A percentile compares a stretch with the other conserved stretches of the same genome.
phyloP scores from a whole-genome alignment of 2,329 filamentous ascomycete genomes.

The Ceratocystis albifundus region DNA sequence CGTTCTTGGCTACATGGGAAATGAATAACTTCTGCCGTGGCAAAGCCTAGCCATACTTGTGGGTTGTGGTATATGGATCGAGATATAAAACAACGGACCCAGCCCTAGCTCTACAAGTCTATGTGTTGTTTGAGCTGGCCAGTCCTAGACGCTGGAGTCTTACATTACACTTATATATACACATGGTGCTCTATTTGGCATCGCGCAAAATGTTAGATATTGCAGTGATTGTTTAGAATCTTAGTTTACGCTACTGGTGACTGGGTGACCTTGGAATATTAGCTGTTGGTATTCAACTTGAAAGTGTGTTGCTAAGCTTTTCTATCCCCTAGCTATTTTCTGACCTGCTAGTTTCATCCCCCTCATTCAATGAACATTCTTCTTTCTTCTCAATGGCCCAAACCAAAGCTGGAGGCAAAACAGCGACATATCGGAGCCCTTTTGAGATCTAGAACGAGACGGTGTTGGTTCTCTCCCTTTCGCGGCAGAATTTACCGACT shows the following conservation, averaged over 20 bases:
- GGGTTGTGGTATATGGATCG: too few relatives aligned
- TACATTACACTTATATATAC: too few relatives aligned
- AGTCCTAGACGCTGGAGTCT: too few relatives aligned
- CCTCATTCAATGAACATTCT: not conserved
- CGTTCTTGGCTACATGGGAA: too few relatives aligned
- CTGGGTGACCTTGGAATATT: not conserved
- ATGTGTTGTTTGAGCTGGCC: too few relatives aligned
- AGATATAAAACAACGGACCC: too few relatives aligned
- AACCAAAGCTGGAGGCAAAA: constrained; percentile 5
- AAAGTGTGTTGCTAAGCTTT: not conserved
- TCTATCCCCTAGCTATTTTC: not conserved
- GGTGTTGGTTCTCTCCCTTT: not conserved
- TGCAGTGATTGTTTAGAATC: too few relatives aligned
- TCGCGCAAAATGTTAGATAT: too few relatives aligned
- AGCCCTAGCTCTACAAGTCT: too few relatives aligned
- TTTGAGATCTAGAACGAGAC: not conserved
- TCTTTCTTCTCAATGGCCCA: not conserved
- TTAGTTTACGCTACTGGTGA: not conserved
- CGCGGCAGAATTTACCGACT: not conserved
- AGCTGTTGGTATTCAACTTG: not conserved
- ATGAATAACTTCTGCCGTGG: not conserved
- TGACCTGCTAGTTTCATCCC: not conserved
- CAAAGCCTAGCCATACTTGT: not conserved
- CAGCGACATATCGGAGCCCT: not conserved
- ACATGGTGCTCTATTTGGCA: too few relatives aligned